These are phyloP conservation scores for Stromatinia cepivora DNA, from an alignment of 2,329 filamentous ascomycete genomes.

Conservation along the genomic window DNA sequence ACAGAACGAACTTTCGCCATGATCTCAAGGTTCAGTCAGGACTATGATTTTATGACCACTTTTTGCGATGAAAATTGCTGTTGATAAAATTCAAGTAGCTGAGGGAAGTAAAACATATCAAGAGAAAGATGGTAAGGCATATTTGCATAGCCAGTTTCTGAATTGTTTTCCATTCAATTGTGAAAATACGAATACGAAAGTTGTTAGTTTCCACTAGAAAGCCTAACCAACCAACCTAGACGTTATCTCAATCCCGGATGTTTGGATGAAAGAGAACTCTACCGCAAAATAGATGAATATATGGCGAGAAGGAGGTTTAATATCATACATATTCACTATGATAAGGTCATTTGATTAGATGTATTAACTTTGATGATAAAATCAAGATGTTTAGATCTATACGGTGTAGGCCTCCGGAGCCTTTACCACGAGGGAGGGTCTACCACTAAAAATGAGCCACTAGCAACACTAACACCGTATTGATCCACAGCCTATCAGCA, in stretches of 20 bases:
- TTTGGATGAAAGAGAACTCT: background rate
- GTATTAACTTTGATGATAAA: background rate
- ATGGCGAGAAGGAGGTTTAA: too few species aligned
- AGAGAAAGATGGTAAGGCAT: background rate
- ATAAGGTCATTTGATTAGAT: too few species aligned
- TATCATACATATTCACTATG: background rate
- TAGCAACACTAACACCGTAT: background rate
- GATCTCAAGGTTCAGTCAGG: background rate
- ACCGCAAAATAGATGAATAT: background rate
- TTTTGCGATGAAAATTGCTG: too few species aligned
- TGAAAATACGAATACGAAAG: conserved; percentile 7
- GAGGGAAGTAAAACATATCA: background rate
- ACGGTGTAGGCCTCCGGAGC: background rate
- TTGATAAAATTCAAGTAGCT: background rate
- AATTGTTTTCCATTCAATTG: background rate
- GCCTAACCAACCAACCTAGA: background rate
- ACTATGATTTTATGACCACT: background rate
- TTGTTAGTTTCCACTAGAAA: conserved; percentile 14
- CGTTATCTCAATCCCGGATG: background rate
- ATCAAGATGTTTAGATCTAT: too few species aligned
- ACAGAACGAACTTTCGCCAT: background rate
- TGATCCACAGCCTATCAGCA: background rate
- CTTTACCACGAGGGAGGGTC: background rate
- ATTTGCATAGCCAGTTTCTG: background rate
- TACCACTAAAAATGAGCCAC: background rate